Evolutionary conservation across 306 rosid species (phyloP).

Genomic region (Lablab purpureus): DNA sequence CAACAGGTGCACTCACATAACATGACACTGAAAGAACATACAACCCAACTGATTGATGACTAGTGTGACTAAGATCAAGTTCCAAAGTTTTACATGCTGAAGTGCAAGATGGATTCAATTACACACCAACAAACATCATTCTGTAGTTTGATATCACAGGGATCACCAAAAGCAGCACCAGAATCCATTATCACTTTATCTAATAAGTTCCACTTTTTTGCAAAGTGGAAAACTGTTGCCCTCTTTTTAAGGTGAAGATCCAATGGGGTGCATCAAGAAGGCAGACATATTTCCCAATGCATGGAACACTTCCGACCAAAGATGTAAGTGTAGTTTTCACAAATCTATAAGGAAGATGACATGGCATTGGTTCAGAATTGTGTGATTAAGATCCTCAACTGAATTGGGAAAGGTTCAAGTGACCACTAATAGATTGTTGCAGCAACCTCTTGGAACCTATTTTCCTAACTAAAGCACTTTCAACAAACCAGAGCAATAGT

Average conservation of each 20-base stretch:
- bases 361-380: not conserved
- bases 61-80: not conserved
- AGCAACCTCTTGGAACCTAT: not conserved
- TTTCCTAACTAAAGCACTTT: not conserved
- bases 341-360: not conserved
- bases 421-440: not conserved
- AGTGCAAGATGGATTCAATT: not conserved
- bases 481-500: not conserved
- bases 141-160: not conserved
- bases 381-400: not conserved
- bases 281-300: not conserved
- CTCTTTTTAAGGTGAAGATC: not conserved
- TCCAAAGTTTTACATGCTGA: not conserved
- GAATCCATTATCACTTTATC: not conserved
- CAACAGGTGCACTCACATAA: not conserved
- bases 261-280: not conserved
- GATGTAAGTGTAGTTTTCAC: not conserved
- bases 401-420: not conserved
- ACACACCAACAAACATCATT: not conserved
- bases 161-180: not conserved
- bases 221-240: not conserved
- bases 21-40: not conserved
- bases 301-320: not conserved
- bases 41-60: not conserved
- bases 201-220: not conserved